Evolutionary conservation across 192 early-diverging fungal species (phyloP), one percentile per base, ranked within the genome.

Genomic region (Fimicolochytrium jonesii): DNA sequence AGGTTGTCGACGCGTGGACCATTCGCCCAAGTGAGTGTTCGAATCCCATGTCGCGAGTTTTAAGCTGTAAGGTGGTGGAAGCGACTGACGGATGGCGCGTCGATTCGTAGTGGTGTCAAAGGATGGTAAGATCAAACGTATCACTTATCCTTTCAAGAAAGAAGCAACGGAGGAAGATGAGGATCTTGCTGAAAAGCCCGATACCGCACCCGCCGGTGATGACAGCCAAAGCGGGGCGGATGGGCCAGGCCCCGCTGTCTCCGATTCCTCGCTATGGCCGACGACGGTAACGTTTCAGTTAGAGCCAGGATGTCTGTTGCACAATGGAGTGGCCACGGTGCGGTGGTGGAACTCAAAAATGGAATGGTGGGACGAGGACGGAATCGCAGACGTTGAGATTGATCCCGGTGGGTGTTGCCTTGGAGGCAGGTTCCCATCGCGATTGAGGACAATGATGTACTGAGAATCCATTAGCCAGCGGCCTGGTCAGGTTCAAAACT

Each of bases 81-180:
- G n/a, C n/a, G n/a, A n/a, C n/a, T n/a, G n/a, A n/a, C n/a, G n/a
- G n/a, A n/a, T n/a, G n/a, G n/a, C n/a, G n/a, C n/a, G n/a, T n/a
- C n/a, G n/a, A n/a, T 17, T 39, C 30, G 26, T 44, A 81, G 73
- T 81, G 4, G 48, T 78, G 4, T 69, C 80, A 9, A 49, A 44
- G 17, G 47, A 51, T 20, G 77, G 80, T 10, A 66, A 64, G 25
- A 50, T 79, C 20, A 77, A 74, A 26, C 44, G 34, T 18, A 47
- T 80, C 23, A 20, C 31, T 6, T 82, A 82, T 48, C 80, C 80
- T 0, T 77, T 79, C 57, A 82, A 82, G 51, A 73, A 76, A 44
- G 33, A 34, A 15, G 46, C 51, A 13, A 61, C 68, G 18, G 74
- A 79, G 41, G 66, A 25, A 9, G 61, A 30, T 5, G 77, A 82